Evolutionary conservation across 1,284 basidiomycete genomes (phyloP).

Genomic region (Athelia psychrophila): DNA sequence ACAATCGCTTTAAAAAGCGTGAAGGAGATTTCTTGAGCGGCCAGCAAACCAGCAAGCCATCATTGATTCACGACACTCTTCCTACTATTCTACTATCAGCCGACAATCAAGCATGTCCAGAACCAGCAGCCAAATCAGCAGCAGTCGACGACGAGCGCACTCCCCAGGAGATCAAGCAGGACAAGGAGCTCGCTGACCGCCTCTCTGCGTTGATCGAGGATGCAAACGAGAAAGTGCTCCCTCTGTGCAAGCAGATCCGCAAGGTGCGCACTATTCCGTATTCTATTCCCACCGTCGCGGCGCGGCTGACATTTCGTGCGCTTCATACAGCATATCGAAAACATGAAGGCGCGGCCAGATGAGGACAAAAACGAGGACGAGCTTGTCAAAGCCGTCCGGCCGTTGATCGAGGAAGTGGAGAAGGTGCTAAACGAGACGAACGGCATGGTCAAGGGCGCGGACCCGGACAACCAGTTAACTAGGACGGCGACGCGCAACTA

Average conservation of each 20-base stretch:
- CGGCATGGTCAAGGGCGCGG: constrained; percentile 31
- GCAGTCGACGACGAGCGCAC: constrained; percentile 3
- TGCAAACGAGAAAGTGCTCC: constrained; percentile 25
- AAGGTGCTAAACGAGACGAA: constrained; percentile 34
- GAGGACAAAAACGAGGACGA: constrained; percentile 33
- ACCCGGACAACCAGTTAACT: constrained; percentile 31
- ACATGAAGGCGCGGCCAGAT: constrained; percentile 28
- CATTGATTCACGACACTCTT: no score
- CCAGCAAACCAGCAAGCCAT: no score
- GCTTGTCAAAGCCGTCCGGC: constrained; percentile 30
- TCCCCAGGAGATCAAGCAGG: constrained; percentile 18
- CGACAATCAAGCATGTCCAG: no score
- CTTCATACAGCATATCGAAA: constrained; percentile 33
- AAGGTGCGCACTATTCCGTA: no score
- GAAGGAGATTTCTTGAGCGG: no score
- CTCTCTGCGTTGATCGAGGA: constrained; percentile 29
- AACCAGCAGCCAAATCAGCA: no score
- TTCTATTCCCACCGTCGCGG: no score
- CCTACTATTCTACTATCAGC: no score
- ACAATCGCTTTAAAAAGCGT: no score
- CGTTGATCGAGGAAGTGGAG: constrained; percentile 33
- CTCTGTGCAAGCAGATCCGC: constrained; percentile 32
- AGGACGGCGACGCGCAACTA: constrained; percentile 31
- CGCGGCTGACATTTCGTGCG: no score
- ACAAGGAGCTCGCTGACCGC: constrained; percentile 28